Evolutionary conservation across 257 asterid genomes (phyloP), one percentile per base, ranked within the genome.

Genomic region (Ilex aquifolium): DNA sequence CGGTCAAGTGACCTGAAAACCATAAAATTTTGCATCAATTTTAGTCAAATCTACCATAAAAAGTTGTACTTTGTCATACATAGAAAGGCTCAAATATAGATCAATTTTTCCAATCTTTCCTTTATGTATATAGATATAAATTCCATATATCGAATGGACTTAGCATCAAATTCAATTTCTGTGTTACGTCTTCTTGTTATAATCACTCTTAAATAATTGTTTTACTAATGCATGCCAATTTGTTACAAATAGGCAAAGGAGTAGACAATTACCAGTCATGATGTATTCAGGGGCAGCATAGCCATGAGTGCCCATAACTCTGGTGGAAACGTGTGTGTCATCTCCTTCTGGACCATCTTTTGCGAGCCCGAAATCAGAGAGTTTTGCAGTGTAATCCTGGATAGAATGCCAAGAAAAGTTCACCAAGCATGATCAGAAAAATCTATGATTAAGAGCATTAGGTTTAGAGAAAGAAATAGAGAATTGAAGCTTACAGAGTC

Each of bases 311-410:
- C 98, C 98, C 95, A 91, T 84, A 5, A 91, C 95, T 56, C 96
- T 85, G 0, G 98, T 91, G 6, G 98, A 88, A 54, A 91, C 96
- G 53, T 91, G 98, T 9, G 98, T 84, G 8, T 88, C 82, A 56
- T 91, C 98, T 44, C 95, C 98, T 70, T 91, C 96, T 0, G 98
- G 98, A 29, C 98, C 98, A 61, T 88, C 98, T 60, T 76, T 86
- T 1, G 96, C 98, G 1, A 91, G 87, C 5, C 98, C 98, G 4
- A 91, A 91, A 69, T 91, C 98, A 0, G 98, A 91, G 54, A 91
- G 85, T 69, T 91, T 91, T 7, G 95, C 87, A 0, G 85, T 88
- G 55, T 78, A 91, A 57, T 91, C 98, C 98, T 91, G 74, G 9
- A 30, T 30, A 61, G 13, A 12, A 53, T 5, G 15, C 4, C 27